Evolutionary conservation across 2,329 filamentous ascomycete species (phyloP), one percentile per base, ranked within the genome.

Genomic region (Pyricularia grisea): DNA sequence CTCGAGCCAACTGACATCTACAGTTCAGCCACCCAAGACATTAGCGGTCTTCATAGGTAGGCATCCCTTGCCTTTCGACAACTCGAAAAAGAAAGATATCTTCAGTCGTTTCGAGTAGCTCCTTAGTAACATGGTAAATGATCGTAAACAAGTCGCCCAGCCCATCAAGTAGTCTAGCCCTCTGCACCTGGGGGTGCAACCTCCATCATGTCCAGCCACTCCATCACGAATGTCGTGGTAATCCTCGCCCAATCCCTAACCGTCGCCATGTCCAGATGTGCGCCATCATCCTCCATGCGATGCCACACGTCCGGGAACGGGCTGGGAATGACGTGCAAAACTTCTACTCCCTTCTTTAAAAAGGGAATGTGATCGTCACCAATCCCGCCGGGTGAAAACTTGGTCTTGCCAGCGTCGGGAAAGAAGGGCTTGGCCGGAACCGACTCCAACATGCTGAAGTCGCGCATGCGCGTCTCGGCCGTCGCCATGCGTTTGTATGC

Each of bases 341-440:
- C 83, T 66, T 92, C 88, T 0, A 94, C 92, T 0, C 92, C 92
- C 60, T 90, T 84, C 3, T 80, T 81, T 80, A 94, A 86, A 74
- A 95, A 95, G 0, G 92, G 92, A 3, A 93, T 74, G 76, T 95
- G 92, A 73, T 95, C 92, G 74, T 94, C 92, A 70, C 87, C 81
- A 5, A 92, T 85, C 23, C 74, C 72, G 74, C 72, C 72, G 71
- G 70, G 66, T 72, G 78, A 50, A 74, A 91, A 84, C 31, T 80
- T 77, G 68, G 82, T 76, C 77, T 88, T 92, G 23, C 68, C 69
- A n/a, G 70, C 60, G 4, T 77, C 75, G 12, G 72, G 72, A 30
- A 77, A 67, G 33, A 76, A 76, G 12, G 71, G 73, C n/a, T 67
- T 42, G 2, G 28, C 65, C 6, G 73, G 72, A 63, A 71, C 70